Evolutionary conservation across 805 yeast genomes (phyloP).

Genomic region (Yamadazyma ubonensis): DNA sequence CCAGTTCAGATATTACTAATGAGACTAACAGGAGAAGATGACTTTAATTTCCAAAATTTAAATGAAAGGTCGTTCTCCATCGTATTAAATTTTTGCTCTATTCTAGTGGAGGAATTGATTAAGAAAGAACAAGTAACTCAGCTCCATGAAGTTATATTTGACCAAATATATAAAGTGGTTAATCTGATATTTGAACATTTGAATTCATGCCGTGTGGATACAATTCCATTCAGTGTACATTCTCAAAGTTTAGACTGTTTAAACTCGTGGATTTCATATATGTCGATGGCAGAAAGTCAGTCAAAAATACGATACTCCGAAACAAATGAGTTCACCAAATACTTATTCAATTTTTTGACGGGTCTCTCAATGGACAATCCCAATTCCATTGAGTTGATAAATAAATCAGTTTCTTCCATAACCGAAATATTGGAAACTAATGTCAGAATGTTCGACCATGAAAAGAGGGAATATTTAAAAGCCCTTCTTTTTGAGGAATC

Average conservation of each 20-base stretch:
- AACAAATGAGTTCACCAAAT: constrained; percentile 25
- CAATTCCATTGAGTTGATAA: constrained; percentile 17
- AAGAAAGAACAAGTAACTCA: constrained; percentile 30
- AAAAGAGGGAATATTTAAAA: constrained; percentile 22
- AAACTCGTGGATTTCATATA: constrained; percentile 38
- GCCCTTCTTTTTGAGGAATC: constrained; percentile 39
- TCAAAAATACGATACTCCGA: constrained; percentile 32
- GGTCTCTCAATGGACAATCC: constrained; percentile 14
- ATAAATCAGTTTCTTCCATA: constrained; percentile 31
- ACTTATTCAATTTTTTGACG: constrained; percentile 17
- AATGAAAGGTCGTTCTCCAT: constrained; percentile 14
- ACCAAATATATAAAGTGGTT: constrained; percentile 5
- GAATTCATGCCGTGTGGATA: neutral
- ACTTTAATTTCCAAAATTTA: constrained; percentile 6
- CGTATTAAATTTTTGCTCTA: constrained; percentile 25
- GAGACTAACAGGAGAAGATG: neutral
- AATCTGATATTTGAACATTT: constrained; percentile 20
- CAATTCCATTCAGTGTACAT: constrained; percentile 5
- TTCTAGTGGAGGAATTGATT: constrained; percentile 51
- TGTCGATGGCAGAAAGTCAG: constrained; percentile 33
- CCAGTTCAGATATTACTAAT: constrained; percentile 32
- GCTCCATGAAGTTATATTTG: constrained; percentile 40
- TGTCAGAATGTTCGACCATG: constrained; percentile 37
- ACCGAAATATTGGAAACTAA: constrained; percentile 49
- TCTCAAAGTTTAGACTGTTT: constrained; percentile 19